phyloP scores from a whole-genome alignment of 2,329 filamentous ascomycete species.

The Fusarium aywerte region DNA sequence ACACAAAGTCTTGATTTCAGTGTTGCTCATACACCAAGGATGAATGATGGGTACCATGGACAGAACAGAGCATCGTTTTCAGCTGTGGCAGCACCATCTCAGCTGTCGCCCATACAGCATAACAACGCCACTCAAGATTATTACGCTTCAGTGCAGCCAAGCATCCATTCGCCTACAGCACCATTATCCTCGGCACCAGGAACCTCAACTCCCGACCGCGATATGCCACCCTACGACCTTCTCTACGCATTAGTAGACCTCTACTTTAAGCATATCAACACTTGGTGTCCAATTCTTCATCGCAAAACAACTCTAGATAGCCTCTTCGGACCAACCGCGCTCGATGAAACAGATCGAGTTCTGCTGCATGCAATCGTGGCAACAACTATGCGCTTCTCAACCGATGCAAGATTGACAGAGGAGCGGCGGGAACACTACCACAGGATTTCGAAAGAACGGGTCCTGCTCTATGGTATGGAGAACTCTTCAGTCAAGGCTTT shows the following conservation, averaged over 20 bases:
- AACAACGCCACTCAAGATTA: slow-evolving; percentile 61
- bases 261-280: slow-evolving; percentile 83
- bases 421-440: slow-evolving; percentile 81
- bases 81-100: slow-evolving; percentile 54
- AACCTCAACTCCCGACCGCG: slow-evolving; percentile 61
- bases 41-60: slow-evolving; percentile 62
- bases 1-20: slow-evolving; percentile 63
- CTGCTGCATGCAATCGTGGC: slow-evolving; percentile 90
- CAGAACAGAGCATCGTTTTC: slow-evolving; percentile 58
- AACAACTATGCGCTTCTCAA: slow-evolving; percentile 85
- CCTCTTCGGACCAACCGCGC: slow-evolving; percentile 78
- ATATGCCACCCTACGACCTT: slow-evolving; percentile 79
- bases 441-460: slow-evolving; percentile 83
- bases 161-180: slow-evolving; percentile 67
- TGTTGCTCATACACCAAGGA: slow-evolving; percentile 58
- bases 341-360: slow-evolving; percentile 85
- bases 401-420: slow-evolving; percentile 77
- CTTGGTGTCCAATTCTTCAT: slow-evolving; percentile 91
- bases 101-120: slow-evolving; percentile 51
- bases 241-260: slow-evolving; percentile 78
- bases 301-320: slow-evolving; percentile 82
- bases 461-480: slow-evolving; percentile 87
- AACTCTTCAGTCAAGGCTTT: slow-evolving; percentile 89
- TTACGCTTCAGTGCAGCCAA: slow-evolving; percentile 57
- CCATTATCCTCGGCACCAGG: slow-evolving; percentile 59